phyloP scores from a whole-genome alignment of 2,329 filamentous ascomycete genomes.

The Thielaviopsis ethacetica region DNA sequence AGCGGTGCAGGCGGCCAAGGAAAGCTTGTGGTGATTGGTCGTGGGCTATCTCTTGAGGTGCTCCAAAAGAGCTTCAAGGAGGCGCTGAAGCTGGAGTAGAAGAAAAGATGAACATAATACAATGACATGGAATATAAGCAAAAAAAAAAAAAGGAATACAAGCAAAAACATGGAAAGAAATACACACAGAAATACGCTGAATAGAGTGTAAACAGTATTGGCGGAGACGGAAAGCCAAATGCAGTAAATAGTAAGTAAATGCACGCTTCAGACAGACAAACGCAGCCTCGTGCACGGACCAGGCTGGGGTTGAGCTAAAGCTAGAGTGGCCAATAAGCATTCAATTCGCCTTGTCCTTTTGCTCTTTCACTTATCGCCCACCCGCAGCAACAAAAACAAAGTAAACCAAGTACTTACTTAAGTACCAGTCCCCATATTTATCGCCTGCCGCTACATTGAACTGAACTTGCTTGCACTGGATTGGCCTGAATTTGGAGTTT shows the following conservation, averaged over 20 bases:
- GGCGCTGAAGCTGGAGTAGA: background rate
- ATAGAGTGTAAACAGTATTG: too few species aligned
- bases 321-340: background rate
- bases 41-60: conserved; percentile 32
- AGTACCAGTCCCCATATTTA: background rate
- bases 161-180: background rate
- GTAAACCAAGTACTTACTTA: background rate
- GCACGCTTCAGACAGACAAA: background rate
- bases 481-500: background rate
- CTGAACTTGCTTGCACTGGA: background rate
- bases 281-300: conserved; percentile 8
- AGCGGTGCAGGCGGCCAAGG: conserved; percentile 21
- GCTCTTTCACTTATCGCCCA: background rate
- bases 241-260: background rate
- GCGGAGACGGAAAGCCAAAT: background rate
- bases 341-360: background rate
- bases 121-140: conserved; percentile 15
- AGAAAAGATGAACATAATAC: too few species aligned
- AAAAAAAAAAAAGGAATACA: background rate
- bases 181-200: background rate
- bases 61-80: conserved; percentile 30
- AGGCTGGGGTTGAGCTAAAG: background rate
- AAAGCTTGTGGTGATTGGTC: conserved; percentile 50
- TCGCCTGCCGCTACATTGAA: background rate
- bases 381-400: background rate